phyloP scores from a whole-genome alignment of 768 basidiomycete species.

The Lactarius akahatsu region DNA sequence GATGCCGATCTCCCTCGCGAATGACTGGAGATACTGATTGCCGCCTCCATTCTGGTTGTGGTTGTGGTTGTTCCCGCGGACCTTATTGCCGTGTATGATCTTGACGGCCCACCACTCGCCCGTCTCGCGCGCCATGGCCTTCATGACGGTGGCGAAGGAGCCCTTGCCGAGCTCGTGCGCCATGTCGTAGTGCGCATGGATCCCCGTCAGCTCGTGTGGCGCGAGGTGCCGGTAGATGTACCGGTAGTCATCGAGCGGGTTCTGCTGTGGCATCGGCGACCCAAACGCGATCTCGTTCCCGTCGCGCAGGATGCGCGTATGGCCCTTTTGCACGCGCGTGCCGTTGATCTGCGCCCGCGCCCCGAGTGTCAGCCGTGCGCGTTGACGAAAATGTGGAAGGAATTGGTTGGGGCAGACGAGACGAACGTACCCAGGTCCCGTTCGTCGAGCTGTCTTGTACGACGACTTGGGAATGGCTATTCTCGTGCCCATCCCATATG shows the following conservation, averaged over 20 bases:
- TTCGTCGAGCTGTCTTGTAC: conserved; percentile 66
- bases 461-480: conserved; percentile 42
- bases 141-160: conserved; percentile 87
- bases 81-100: conserved; percentile 63
- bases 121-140: conserved; percentile 68
- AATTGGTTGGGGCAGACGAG: not conserved
- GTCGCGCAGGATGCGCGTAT: conserved; percentile 58
- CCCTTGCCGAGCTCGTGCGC: conserved; percentile 79
- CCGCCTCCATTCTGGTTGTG: not conserved
- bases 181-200: conserved; percentile 68
- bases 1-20: conserved; percentile 76
- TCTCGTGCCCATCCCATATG: conserved; percentile 56
- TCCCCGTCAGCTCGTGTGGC: conserved; percentile 47
- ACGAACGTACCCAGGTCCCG: conserved; percentile 61
- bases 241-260: conserved; percentile 68
- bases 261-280: conserved; percentile 46
- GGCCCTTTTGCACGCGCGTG: conserved; percentile 56
- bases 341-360: conserved; percentile 59
- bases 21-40: conserved; percentile 35
- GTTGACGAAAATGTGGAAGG: not conserved
- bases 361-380: not conserved
- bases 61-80: conserved; percentile 34
- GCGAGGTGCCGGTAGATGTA: conserved; percentile 72
- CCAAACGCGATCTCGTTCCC: conserved; percentile 92
- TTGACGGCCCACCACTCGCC: conserved; percentile 86